Evolutionary conservation across 1,139 yeast species (phyloP), one percentile per base, ranked within the genome.

Genomic region (Blastobotrys proliferans): DNA sequence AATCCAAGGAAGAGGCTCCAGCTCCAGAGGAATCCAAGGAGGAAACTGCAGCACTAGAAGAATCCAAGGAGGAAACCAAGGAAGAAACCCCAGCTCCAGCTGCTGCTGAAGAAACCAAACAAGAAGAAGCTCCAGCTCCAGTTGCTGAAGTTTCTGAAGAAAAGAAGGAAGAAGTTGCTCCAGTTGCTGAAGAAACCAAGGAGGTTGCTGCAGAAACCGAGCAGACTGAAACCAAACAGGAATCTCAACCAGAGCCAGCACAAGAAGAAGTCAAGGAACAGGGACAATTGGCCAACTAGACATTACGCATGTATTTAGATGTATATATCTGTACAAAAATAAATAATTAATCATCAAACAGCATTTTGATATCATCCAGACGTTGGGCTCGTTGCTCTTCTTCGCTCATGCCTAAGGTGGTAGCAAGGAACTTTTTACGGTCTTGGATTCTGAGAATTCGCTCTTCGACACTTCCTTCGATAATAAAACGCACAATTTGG

Each of bases 371-470:
- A 54, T 88, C 95, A 52, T 88, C 95, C 32, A 88, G 74, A 54
- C 92, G 71, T 56, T 85, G 74, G 51, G 75, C 78, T 48, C 85
- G 71, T 60, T 86, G 73, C 53, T 83, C 88, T 42, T 77, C 82
- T 54, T 85, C 95, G 43, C 80, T 84, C 30, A 80, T 79, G 11
- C 87, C 92, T 33, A 87, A 81, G 0, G 88, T 87, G 50, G 84
- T 94, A 3, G 97, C 96, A 45, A 88, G 70, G 37, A 82, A 87
- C 58, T 85, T 77, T 60, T 90, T 90, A 38, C 90, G 69, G 50
- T 87, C 95, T 60, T 92, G 97, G 38, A 92, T 85, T 51, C 77
- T 74, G 33, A 92, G 67, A 92, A 92, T 90, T 54, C 88, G 80
- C 47, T 83, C 94, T 60, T 92, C 98, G n/a, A 92, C 85, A 44